Conservation (phyloP, 2,329 filamentous ascomycete genomes). For the Claviceps sp. region DNA sequence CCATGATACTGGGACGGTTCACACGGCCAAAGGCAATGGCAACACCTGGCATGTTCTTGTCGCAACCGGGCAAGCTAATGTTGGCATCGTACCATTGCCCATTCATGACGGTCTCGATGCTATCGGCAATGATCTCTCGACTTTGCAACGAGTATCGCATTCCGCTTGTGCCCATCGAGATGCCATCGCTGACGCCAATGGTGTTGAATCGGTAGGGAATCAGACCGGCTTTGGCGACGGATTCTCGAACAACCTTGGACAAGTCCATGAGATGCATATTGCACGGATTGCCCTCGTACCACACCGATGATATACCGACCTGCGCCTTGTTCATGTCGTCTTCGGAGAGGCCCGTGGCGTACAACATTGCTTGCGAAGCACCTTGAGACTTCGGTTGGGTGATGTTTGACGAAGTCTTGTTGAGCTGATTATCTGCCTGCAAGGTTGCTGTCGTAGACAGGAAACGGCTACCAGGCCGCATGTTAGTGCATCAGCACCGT, state of each 20-base stretch:
- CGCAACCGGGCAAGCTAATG: slow-evolving; percentile 90
- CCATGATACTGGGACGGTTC: slow-evolving; percentile 91
- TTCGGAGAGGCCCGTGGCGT: slow-evolving; percentile 79
- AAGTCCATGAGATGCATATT: slow-evolving; percentile 97
- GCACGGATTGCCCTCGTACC: slow-evolving; percentile 96
- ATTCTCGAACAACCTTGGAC: slow-evolving; percentile 57
- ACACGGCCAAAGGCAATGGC: slow-evolving; percentile 88
- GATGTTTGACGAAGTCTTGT: slow-evolving; percentile 72
- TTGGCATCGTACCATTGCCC: slow-evolving; percentile 98
- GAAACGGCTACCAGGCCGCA: slow-evolving; percentile 26
- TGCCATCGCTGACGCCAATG: slow-evolving; percentile 91
- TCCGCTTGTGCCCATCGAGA: slow-evolving; percentile 94
- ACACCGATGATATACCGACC: slow-evolving; percentile 94
- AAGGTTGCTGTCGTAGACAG: slow-evolving; percentile 37
- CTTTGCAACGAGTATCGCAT: slow-evolving; percentile 95
- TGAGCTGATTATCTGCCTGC: slow-evolving; percentile 47
- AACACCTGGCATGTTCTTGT: slow-evolving; percentile 98
- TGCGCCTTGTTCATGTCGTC: slow-evolving; percentile 91
- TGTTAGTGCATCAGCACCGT: neutral
- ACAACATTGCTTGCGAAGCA: slow-evolving; percentile 97
- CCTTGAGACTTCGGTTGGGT: slow-evolving; percentile 97
- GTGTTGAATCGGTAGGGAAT: slow-evolving; percentile 98
- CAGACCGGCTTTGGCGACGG: slow-evolving; percentile 56
- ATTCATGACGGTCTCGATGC: slow-evolving; percentile 97
- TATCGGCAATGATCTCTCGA: slow-evolving; percentile 92